Evolutionary conservation across 371 early-diverging fungal genomes (phyloP), one percentile per base, ranked within the genome.

Genomic region (Mortierella sp.): DNA sequence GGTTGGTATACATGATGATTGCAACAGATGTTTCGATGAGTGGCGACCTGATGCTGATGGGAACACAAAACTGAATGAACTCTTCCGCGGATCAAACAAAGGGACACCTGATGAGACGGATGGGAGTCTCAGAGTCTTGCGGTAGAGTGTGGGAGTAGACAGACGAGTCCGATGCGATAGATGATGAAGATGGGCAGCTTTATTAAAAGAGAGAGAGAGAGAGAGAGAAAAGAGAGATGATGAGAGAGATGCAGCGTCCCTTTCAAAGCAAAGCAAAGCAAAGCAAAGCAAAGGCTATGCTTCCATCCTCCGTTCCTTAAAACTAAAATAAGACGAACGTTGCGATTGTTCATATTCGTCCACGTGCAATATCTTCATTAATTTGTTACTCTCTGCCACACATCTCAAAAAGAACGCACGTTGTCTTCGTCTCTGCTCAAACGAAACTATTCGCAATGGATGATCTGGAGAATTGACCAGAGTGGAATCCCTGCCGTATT

Each of bases 1-100:
- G 58, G 47, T 24, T 72, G n/a, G 47, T 74, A 60, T 69, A 61
- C 58, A 55, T 66, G 66, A 55, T 66, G 66, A 38, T 63, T 65
- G 55, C 55, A 28, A 22, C 24, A 4, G 19, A 19, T 13, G 40
- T 15, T 28, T 13, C 33, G 24, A 24, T 10, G 28, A 28, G 16
- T 11, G 60, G n/a, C 21, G n/a, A 5, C 10, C 38, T n/a, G 19
- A 59, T 62, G 41, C n/a, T n/a, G n/a, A n/a, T n/a, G n/a, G n/a
- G 32, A 1, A 41, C 55, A 24, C 22, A 55, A 9, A 55, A 28
- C 16, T 55, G 28, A 8, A 55, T 1, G 55, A 10, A 5, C 28
- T 28, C 55, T 55, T 48, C 10, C 22, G 28, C 21, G 7, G 28
- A 22, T 22, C 6, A 9, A 11, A 28, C 55, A 28, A 55, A 28